Base-by-base conservation (phyloP, 345 rosid species). In the Nephelium lappaceum region DNA sequence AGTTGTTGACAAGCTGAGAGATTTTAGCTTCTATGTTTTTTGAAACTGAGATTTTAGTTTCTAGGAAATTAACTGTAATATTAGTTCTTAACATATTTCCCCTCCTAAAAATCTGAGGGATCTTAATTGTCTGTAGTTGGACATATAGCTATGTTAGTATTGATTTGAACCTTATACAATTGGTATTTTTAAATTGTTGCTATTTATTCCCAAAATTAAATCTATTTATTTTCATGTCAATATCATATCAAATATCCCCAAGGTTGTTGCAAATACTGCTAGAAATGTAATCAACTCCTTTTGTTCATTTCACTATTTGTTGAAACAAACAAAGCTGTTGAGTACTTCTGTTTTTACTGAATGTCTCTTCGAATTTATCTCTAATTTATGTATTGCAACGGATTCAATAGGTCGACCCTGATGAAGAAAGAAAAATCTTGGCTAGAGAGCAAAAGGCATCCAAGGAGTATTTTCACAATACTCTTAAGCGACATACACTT, bases 361-460 rank as follows among this genome's bases (percentile, higher is more conserved):
- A n/a, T n/a, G n/a, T n/a, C n/a, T n/a, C n/a, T n/a, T n/a, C n/a
- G n/a, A n/a, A n/a, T n/a, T n/a, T n/a, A n/a, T n/a, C n/a, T 51
- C n/a, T 62, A 68, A 39, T 41, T 75, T 63, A 5, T 71, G 8
- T 51, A 45, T 84, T 49, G 75, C 42, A 45, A 75, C 71, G 72
- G 42, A 74, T 51, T 76, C 5, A 60, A 60, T 83, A 95, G 99
- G 84, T 88, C 67, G 98, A 91, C 83, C 98, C 97, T 0, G 98
- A 92, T 25, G 99, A 95, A 83, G 99, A 92, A 87, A 90, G 94
- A 76, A 92, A 71, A 84, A 83, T 93, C 73, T 69, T 91, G 76
- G 97, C 88, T 18, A 95, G 87, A 42, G 99, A 95, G 86, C 91
- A 88, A 80, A 92, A 88, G 82, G 99, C 98, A 67, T 92, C 95